These are phyloP conservation scores for Coemansia sp. DNA, from an alignment of 371 early-diverging fungal species.

Conservation along the genomic window DNA sequence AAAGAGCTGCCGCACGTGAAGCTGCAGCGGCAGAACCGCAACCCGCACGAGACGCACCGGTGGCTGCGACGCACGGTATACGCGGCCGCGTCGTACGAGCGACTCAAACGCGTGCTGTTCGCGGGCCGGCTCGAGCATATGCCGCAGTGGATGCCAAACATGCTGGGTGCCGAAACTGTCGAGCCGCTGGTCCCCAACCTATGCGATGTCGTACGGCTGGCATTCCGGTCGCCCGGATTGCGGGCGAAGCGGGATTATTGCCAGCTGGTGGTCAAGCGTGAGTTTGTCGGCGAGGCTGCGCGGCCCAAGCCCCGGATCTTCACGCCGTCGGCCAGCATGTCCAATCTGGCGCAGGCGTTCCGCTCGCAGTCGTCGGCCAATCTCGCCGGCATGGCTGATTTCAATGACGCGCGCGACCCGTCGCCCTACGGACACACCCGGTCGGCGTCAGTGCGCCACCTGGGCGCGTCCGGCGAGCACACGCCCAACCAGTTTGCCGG, in stretches of 20 bases:
- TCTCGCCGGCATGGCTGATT: slow-evolving; percentile 16
- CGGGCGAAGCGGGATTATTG: slow-evolving; percentile 37
- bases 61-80: slow-evolving; percentile 33
- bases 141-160: slow-evolving; percentile 29
- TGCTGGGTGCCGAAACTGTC: slow-evolving; percentile 7
- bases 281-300: slow-evolving; percentile 29
- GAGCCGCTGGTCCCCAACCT: slow-evolving; percentile 34
- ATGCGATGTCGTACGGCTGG: slow-evolving; percentile 18
- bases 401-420: slow-evolving; percentile 11
- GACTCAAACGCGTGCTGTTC: slow-evolving; percentile 22
- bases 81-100: slow-evolving; percentile 16
- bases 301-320: slow-evolving; percentile 32
- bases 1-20: slow-evolving; percentile 14
- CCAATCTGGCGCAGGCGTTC: slow-evolving; percentile 22
- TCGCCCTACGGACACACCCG: slow-evolving; percentile 4
- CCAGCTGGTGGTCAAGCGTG: slow-evolving; percentile 39
- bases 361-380: slow-evolving; percentile 33
- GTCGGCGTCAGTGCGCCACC: neutral
- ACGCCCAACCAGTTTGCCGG: slow-evolving; percentile 18
- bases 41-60: slow-evolving; percentile 39
- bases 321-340: slow-evolving; percentile 40
- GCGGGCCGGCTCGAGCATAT: slow-evolving; percentile 19
- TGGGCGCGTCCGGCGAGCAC: neutral
- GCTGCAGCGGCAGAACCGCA: slow-evolving; percentile 45
- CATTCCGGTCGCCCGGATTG: slow-evolving; percentile 26